Conservation (phyloP, 2,329 filamentous ascomycete species). For the Talaromyces pinophilus region DNA sequence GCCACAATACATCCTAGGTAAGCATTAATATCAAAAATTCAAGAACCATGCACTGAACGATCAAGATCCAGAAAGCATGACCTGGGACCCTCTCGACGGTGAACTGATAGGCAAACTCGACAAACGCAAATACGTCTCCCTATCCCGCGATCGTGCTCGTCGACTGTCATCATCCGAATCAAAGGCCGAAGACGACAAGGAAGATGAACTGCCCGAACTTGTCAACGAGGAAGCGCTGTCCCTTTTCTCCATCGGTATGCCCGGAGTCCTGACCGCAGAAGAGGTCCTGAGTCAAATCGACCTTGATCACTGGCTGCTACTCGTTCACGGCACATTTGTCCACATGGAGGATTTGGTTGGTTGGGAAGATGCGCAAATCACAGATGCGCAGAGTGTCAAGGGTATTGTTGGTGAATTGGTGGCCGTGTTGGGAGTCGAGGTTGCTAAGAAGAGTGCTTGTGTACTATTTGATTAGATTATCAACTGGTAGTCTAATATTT, state of each 20-base stretch:
- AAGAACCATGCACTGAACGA: neutral
- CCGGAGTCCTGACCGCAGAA: constrained; percentile 47
- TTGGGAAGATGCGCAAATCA: constrained; percentile 49
- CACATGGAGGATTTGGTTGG: constrained; percentile 51
- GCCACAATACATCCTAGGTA: constrained; percentile 54
- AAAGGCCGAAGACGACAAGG: constrained; percentile 7
- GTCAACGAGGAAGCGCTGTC: constrained; percentile 46
- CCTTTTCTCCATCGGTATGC: constrained; percentile 50
- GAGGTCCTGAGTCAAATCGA: constrained; percentile 44
- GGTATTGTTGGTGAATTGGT: constrained; percentile 51
- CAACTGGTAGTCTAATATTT: neutral
- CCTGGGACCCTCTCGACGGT: constrained; percentile 49
- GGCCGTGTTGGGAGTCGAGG: constrained; percentile 46
- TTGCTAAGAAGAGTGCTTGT: constrained; percentile 45
- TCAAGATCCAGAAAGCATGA: constrained; percentile 50
- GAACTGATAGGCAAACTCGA: constrained; percentile 46
- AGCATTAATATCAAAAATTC: constrained; percentile 22
- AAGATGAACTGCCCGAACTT: constrained; percentile 14
- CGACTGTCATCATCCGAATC: constrained; percentile 13
- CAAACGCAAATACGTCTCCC: constrained; percentile 47
- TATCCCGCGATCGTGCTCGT: constrained; percentile 41
- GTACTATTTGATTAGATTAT: constrained; percentile 39
- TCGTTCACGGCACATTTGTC: constrained; percentile 45
- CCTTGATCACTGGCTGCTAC: constrained; percentile 47
- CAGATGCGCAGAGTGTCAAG: constrained; percentile 48